Evolutionary conservation across 495 filamentous ascomycete genomes (phyloP), one percentile per base, ranked within the genome.

Genomic region (Sordaria brevicollis): DNA sequence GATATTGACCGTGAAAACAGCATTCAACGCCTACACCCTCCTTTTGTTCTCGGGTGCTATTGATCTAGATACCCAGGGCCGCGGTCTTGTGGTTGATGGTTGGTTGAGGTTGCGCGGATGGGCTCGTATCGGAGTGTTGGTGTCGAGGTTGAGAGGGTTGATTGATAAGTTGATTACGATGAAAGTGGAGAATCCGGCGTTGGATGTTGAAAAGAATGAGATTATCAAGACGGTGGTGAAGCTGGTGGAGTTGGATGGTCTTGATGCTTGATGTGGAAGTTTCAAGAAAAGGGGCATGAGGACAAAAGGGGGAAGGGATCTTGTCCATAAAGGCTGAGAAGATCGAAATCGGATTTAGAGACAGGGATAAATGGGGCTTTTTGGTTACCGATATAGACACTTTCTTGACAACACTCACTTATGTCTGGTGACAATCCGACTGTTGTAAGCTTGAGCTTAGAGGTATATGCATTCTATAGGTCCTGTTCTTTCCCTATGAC

Each of bases 91-190:
- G 15, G 92, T 99, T 5, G 96, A 98, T 80, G 93, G 92, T 43
- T 97, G 96, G 96, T 79, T 98, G 38, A 85, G 92, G 35, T 81
- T 98, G 29, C 86, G 93, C 7, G 95, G 95, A 3, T 98, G 96
- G 95, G 96, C 96, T 3, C 84, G 96, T 25, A 94, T 99, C 67
- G 95, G 95, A 11, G 94, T 97, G 7, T 79, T 99, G 68, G 91
- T 97, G 13, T 91, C 90, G 15, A 84, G 93, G 66, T 79, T 99
- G 66, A 84, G 96, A 69, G 89, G 87, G 65, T 91, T 98, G 89
- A 83, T 99, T 15, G 96, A 99, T 77, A 86, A 89, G 74, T 83
- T 95, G 39, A 86, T 99, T 70, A 89, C 89, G 71, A 78, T 83
- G 66, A 92, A 91, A 76, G 87, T 97, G 65, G 92, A 95, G 73